Base-by-base conservation (phyloP, 805 yeast genomes). In the Tetrapisispora arboricola region DNA sequence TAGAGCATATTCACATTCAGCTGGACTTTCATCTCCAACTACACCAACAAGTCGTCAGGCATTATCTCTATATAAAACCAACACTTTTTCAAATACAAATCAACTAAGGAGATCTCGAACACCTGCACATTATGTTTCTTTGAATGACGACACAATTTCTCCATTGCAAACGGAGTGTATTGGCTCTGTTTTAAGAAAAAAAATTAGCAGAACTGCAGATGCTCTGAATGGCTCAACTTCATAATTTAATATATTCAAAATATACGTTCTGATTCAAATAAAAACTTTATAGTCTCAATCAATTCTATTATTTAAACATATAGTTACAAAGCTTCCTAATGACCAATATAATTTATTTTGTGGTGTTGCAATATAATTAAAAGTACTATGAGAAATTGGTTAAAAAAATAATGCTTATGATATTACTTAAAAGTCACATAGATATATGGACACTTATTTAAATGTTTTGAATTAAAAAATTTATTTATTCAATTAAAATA, bases 161-260 rank as follows among this genome's bases (percentile, higher is more conserved):
- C 52, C 45, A n/a, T 34, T 57, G 28, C 55, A 55, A 32, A 45
- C 48, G 16, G 55, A 49, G 30, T 49, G 49, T n/a, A 49, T 52
- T 12, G 51, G 56, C 35, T 54, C 49, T 15, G 52, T 55, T 12
- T 36, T 57, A 32, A 47, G 53, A 41, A 44, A 49, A 39, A 51
- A 51, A 45, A 41, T 48, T 24, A 50, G 47, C 35, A 36, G 39
- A 20, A 25, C 25, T 10, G 25, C 20, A 9, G 35, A 27, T n/a
- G 10, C 40, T 18, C 2, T 36, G 4, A 32, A 28, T 19, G 25
- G 32, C 20, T 6, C 32, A 36, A 24, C 28, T 15, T n/a, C 26
- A 22, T 32, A 32, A 19, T 32, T 26, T n/a, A 32, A 19, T 19
- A 32, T 19, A 12, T 32, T 15, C 20, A 32, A 32, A 19, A 32